Evolutionary conservation across 1,284 basidiomycete genomes (phyloP).

Genomic region (Hemileia vastatrix): DNA sequence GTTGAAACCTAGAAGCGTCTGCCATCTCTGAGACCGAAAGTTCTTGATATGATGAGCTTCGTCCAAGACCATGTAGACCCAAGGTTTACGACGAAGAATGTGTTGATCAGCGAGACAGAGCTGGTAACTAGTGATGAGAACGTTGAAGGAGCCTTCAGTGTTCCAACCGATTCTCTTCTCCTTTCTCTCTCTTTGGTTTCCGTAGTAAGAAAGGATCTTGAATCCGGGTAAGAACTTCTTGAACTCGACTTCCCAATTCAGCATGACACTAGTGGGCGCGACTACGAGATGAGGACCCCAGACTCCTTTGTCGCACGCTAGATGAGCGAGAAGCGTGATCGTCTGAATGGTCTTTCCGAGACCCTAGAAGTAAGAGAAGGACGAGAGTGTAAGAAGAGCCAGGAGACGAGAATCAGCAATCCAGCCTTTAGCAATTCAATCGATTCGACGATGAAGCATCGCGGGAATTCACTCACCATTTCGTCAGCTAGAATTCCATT

Average conservation of each 20-base stretch:
- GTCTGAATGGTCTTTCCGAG: constrained; percentile 92
- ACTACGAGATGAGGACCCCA: constrained; percentile 97
- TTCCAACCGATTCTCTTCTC: constrained; percentile 91
- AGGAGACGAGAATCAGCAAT: constrained; percentile 40
- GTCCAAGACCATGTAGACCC: constrained; percentile 94
- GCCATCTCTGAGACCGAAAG: constrained; percentile 91
- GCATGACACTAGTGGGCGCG: constrained; percentile 84
- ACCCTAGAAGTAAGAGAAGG: constrained; percentile 6
- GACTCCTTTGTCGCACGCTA: constrained; percentile 85
- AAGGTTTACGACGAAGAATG: constrained; percentile 86
- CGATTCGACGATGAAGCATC: constrained; percentile 42
- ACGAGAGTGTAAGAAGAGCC: neutral
- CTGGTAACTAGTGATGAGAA: constrained; percentile 91
- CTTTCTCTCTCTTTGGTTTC: constrained; percentile 79
- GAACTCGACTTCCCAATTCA: constrained; percentile 99
- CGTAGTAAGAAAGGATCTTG: constrained; percentile 83
- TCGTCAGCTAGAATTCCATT: constrained; percentile 77
- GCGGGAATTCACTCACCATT: constrained; percentile 34
- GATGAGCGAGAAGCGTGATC: constrained; percentile 78
- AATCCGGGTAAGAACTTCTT: constrained; percentile 95
- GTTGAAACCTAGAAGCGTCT: constrained; percentile 84
- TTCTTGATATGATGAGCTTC: constrained; percentile 99
- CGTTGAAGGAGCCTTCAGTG: constrained; percentile 83
- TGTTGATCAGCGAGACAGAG: constrained; percentile 84
- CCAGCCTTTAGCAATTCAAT: constrained; percentile 83